Base-by-base conservation (phyloP, 1,284 basidiomycete genomes). In the Apiotrichum siamense region DNA sequence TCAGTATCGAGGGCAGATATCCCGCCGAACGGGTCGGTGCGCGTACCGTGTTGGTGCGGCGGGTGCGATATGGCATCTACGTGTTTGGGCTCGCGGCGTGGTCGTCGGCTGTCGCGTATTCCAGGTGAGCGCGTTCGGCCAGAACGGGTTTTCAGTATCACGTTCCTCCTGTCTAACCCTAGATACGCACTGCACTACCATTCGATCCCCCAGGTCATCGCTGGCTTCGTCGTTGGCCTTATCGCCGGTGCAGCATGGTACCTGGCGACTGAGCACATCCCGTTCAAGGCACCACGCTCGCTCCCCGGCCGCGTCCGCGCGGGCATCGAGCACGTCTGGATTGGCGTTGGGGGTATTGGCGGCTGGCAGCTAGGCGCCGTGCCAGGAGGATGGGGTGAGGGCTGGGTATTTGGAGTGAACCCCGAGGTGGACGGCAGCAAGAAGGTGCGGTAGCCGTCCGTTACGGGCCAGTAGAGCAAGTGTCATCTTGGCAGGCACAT, bases 151-250 rank as follows among this genome's bases (percentile, higher is more conserved):
- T 2, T 25, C 36, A 4, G 24, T 6, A 4, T 41, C 18, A 13
- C 23, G 11, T 18, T 31, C 4, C 3, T 20, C 15, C 15, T 9
- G 7, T 33, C 48, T 55, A n/a, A 57, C 54, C 1, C 0, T 37
- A 71, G 72, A 25, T 68, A 59, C 27, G 66, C 69, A 38, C 64
- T 74, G 10, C 62, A 63, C 25, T 74, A 74, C 55, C 72, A 74
- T 54, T 61, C 70, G 0, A 48, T 60, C 4, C 47, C 51, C 4
- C 72, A 74, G 52, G 62, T 74, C 37, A 27, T 64, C 6, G 63
- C 62, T 2, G 69, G 69, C 2, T 72, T 70, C 52, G n/a, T 32
- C 20, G 61, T 59, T 5, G 69, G 69, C 17, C 46, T 70, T 0
- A 11, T 50, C 9, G 51, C 56, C 13, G 69, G 69, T 12, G 25